phyloP scores from a whole-genome alignment of 345 rosid genomes.

The Rhodomyrtus tomentosa region DNA sequence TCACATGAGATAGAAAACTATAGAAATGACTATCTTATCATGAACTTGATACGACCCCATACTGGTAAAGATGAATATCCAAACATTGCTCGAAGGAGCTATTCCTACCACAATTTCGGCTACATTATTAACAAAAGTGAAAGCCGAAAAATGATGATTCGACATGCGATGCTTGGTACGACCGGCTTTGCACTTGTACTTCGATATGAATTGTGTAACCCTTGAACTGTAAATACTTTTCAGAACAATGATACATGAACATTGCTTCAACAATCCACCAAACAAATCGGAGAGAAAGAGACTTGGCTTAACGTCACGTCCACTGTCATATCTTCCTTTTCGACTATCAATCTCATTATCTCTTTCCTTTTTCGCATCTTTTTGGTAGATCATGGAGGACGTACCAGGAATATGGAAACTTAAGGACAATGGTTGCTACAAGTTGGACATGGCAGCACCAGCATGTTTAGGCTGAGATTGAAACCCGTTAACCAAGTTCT shows the following conservation, averaged over 20 bases:
- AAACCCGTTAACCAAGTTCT: constrained; percentile 13
- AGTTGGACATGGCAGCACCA: constrained; percentile 33
- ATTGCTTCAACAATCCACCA: not conserved
- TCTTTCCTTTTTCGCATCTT: not conserved
- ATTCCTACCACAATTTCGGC: not conserved
- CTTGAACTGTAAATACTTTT: too few relatives aligned
- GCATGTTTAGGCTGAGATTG: constrained; percentile 18
- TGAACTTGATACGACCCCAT: not conserved
- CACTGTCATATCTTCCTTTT: not conserved
- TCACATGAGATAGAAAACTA: not conserved
- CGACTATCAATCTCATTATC: not conserved
- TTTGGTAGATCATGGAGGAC: not conserved
- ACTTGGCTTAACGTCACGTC: not conserved
- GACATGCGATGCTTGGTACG: not conserved
- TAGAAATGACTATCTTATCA: not conserved
- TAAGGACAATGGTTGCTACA: constrained; percentile 16
- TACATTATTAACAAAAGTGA: not conserved
- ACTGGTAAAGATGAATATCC: not conserved
- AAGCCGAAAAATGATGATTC: not conserved
- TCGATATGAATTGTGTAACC: too few relatives aligned
- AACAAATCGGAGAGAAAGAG: not conserved
- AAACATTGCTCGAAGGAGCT: not conserved
- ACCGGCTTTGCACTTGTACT: too few relatives aligned
- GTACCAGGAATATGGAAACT: not conserved
- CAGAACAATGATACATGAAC: not conserved